Base-by-base conservation (phyloP, 1,284 basidiomycete species). In the Fomitopsis schrenkii region DNA sequence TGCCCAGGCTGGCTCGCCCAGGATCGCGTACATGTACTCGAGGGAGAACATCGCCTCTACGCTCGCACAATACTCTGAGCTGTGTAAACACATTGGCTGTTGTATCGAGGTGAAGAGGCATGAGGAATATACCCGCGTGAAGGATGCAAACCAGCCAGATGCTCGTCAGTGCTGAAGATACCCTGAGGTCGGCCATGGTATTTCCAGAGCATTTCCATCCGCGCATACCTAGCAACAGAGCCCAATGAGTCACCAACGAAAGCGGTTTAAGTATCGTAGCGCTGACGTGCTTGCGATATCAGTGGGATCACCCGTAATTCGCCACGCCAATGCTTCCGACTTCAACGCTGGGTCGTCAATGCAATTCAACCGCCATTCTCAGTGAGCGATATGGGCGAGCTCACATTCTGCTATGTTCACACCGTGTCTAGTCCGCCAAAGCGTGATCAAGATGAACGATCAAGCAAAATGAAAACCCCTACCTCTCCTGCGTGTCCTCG, bases 41-140 rank as follows among this genome's bases (percentile, higher is more conserved):
- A 59, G 58, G 80, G 83, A 84, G 70, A 83, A 85, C 82, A 86
- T 85, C 5, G 83, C 83, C 78, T 85, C 83, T 81, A 86, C 84
- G 8, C 85, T 83, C 15, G 84, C 71, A 66, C 84, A 86, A 3
- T 85, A 73, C 63, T 86, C 84, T 0, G 83, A 83, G 50, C 82
- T 75, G 48, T 74, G 33, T 14, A 58, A 45, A 55, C 45, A 59
- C 59, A 8, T 58, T 46, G 8, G 57, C 14, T 35, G 22, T 6
- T 17, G 28, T 26, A 26, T 33, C 42, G 17, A 6, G 10, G 22
- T 48, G 48, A 28, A 28, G 26, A 42, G 38, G 44, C 17, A 7
- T 30, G 17, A 26, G 19, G n/a, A 28, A 66, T 76, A 55, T 66
- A 84, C 83, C 83, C 83, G 71, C 84, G 48, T 10, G 71, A 38